phyloP scores from a whole-genome alignment of 805 yeast species.

The Clavispora phyllophila region DNA sequence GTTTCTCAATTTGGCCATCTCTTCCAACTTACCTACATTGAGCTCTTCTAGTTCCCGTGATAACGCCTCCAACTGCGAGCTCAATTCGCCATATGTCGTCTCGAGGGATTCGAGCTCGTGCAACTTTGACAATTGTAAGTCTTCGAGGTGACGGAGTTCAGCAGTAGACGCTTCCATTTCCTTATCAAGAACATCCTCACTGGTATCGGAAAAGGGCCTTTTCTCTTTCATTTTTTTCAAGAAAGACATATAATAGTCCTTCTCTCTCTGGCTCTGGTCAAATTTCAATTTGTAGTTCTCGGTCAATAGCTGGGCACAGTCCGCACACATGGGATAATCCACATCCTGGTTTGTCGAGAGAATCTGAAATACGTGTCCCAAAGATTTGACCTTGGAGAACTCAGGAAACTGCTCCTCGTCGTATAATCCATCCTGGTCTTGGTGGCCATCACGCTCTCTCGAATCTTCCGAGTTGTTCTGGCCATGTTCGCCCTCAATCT shows the following conservation, averaged over 20 bases:
- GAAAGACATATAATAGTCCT: slow-evolving; percentile 72
- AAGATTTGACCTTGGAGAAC: slow-evolving; percentile 38
- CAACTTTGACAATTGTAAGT: slow-evolving; percentile 29
- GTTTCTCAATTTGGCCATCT: slow-evolving; percentile 49
- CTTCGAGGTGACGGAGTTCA: slow-evolving; percentile 43
- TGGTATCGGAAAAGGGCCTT: slow-evolving; percentile 13
- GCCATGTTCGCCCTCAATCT: slow-evolving; percentile 22
- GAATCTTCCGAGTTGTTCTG: slow-evolving; percentile 13
- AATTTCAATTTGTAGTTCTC: slow-evolving; percentile 63
- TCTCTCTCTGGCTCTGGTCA: slow-evolving; percentile 68
- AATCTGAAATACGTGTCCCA: slow-evolving; percentile 65
- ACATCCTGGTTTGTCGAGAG: slow-evolving; percentile 66
- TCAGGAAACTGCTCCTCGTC: slow-evolving; percentile 13
- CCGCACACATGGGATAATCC: slow-evolving; percentile 81
- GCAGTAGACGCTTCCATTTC: slow-evolving; percentile 4
- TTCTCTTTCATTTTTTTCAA: slow-evolving; percentile 55
- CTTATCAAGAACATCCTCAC: slow-evolving; percentile 17
- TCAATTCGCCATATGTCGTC: slow-evolving; percentile 38
- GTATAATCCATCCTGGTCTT: neutral
- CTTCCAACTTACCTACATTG: slow-evolving; percentile 41
- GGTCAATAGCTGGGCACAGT: slow-evolving; percentile 67
- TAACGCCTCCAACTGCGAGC: slow-evolving; percentile 42
- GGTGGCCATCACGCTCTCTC: slow-evolving; percentile 2
- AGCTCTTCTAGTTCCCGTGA: slow-evolving; percentile 32
- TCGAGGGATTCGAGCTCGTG: slow-evolving; percentile 37